These are phyloP conservation scores for Nissolia schottii DNA, from an alignment of 306 rosid genomes.

Conservation along the genomic window DNA sequence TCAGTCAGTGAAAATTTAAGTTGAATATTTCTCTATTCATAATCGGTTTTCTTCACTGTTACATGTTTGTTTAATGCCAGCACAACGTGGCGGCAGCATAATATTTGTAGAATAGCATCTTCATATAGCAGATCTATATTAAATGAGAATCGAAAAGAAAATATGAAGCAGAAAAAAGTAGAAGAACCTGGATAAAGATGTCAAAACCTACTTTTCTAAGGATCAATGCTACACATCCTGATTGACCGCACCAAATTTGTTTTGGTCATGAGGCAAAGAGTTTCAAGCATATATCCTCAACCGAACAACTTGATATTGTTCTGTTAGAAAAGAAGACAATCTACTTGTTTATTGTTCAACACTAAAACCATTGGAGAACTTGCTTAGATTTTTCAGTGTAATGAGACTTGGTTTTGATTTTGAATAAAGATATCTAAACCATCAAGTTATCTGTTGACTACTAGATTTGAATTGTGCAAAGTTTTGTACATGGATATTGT, in stretches of 20 bases:
- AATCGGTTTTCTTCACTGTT: neutral
- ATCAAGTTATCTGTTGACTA: neutral
- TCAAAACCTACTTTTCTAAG: too few species aligned
- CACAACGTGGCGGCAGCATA: neutral
- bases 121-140: neutral
- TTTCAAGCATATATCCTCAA: neutral
- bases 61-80: neutral
- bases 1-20: neutral
- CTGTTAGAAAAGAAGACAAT: neutral
- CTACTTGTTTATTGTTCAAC: neutral
- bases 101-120: neutral
- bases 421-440: neutral
- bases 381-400: neutral
- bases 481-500: neutral
- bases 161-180: neutral
- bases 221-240: too few species aligned
- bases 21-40: neutral
- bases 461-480: neutral
- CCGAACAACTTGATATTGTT: neutral
- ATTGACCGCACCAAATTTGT: neutral
- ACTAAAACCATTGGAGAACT: neutral
- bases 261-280: neutral
- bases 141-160: too few species aligned
- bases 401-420: conserved; percentile 7
- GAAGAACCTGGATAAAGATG: too few species aligned